Percentiles rank a stretch among this genome's conserved stretches.
phyloP scores from a whole-genome alignment of 192 early-diverging fungal genomes.

The Coemansia sp. region DNA sequence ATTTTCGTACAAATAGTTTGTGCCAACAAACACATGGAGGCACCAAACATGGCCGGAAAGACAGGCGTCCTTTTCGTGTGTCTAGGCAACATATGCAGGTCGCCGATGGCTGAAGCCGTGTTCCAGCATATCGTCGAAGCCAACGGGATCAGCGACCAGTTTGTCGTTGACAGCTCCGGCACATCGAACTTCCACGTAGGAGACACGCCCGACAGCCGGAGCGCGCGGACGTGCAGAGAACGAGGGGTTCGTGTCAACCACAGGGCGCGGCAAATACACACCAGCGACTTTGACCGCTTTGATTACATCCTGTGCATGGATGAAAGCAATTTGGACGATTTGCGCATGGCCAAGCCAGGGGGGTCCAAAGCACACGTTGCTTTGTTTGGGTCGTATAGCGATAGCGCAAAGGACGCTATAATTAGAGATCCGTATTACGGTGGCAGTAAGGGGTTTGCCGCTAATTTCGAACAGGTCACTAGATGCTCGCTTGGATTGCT shows the following conservation, averaged over 20 bases:
- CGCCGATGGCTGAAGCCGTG: constrained; percentile 94
- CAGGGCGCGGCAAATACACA: constrained; percentile 64
- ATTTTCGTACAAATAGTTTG: no score
- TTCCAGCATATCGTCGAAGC: constrained; percentile 72
- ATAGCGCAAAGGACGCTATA: constrained; percentile 12
- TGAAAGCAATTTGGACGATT: constrained; percentile 66
- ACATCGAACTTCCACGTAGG: constrained; percentile 80
- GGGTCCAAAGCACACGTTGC: constrained; percentile 33
- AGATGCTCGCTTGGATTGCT: constrained; percentile 49
- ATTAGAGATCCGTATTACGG: constrained; percentile 57
- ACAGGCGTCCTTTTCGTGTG: constrained; percentile 59
- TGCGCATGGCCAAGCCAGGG: constrained; percentile 51
- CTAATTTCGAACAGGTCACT: constrained; percentile 47
- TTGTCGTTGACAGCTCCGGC: constrained; percentile 84
- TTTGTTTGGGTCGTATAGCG: constrained; percentile 49
- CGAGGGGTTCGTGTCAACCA: constrained; percentile 78
- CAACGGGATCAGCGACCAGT: constrained; percentile 54
- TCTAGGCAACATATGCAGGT: constrained; percentile 85
- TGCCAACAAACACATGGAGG: no score
- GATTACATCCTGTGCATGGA: constrained; percentile 95
- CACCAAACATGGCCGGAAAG: neutral
- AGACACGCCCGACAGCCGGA: constrained; percentile 69
- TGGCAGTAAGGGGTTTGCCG: constrained; percentile 39
- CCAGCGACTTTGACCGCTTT: constrained; percentile 66
- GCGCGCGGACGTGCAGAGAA: constrained; percentile 61